phyloP scores from a whole-genome alignment of 169 alveolate genomes.

The Cryptosporidium meleagridis region DNA sequence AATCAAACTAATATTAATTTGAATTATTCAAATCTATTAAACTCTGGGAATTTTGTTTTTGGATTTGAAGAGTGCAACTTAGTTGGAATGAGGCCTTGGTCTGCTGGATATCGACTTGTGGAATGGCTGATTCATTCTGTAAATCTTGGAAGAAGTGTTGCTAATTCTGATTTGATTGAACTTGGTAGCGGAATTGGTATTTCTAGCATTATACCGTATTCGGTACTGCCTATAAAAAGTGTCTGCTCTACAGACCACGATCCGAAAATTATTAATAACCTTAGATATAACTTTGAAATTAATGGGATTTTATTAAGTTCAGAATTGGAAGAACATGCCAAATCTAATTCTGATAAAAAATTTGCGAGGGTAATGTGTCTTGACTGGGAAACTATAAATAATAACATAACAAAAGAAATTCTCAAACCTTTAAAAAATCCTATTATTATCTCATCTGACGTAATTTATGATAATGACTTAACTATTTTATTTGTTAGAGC shows the following conservation, averaged over 20 bases:
- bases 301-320: constrained; percentile 6
- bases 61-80: constrained; percentile 28
- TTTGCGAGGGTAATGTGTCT: constrained; percentile 19
- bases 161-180: constrained; percentile 33
- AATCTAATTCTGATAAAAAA: not conserved
- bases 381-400: constrained; percentile 58
- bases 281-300: constrained; percentile 36
- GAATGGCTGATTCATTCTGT: constrained; percentile 44
- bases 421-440: constrained; percentile 25
- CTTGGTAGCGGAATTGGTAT: constrained; percentile 72
- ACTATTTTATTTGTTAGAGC: constrained; percentile 29
- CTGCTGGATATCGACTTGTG: constrained; percentile 44
- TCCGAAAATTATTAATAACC: constrained; percentile 5
- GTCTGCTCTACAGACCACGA: constrained; percentile 43
- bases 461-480: constrained; percentile 47
- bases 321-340: not conserved
- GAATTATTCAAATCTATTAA: not conserved
- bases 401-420: constrained; percentile 6
- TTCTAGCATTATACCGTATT: constrained; percentile 44
- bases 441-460: constrained; percentile 60
- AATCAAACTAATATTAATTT: not conserved
- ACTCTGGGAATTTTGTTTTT: constrained; percentile 10
- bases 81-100: constrained; percentile 73
- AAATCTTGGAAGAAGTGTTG: not conserved
- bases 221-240: constrained; percentile 13